phyloP scores from a whole-genome alignment of 495 filamentous ascomycete species.

The Neurospora sp. region DNA sequence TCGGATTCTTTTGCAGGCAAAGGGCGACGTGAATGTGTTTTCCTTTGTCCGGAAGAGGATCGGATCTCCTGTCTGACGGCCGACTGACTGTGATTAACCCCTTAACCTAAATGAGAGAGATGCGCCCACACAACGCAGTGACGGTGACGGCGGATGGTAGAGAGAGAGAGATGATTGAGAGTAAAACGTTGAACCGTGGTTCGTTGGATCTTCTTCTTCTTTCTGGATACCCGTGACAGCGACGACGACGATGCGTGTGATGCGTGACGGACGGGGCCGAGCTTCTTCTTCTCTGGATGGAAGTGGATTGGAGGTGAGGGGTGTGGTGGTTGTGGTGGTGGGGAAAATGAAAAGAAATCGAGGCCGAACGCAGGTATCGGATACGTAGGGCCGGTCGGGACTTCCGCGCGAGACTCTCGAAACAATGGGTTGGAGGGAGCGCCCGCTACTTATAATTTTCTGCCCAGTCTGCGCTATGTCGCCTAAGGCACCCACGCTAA shows the following conservation, averaged over 20 bases:
- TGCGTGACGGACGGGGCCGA: slow-evolving; percentile 1
- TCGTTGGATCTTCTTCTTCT: slow-evolving; percentile 11
- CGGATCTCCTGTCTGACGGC: slow-evolving; percentile 19
- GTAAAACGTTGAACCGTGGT: slow-evolving; percentile 14
- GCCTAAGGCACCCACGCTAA: slow-evolving; percentile 27
- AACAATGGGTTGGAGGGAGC: slow-evolving; percentile 36
- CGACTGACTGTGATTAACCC: slow-evolving; percentile 19
- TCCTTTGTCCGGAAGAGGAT: slow-evolving; percentile 23
- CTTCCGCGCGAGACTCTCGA: slow-evolving; percentile 36
- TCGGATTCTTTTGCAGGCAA: slow-evolving; percentile 19
- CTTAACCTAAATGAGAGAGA: slow-evolving; percentile 29
- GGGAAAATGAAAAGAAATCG: slow-evolving; percentile 24
- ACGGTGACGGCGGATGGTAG: neutral
- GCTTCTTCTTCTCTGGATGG: slow-evolving; percentile 1
- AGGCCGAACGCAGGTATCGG: slow-evolving; percentile 29
- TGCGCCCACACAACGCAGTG: slow-evolving; percentile 29
- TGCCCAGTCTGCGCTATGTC: neutral
- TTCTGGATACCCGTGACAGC: slow-evolving; percentile 1
- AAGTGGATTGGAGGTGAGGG: slow-evolving; percentile 15
- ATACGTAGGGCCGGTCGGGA: slow-evolving; percentile 38
- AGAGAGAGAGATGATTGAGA: neutral
- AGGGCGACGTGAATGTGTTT: slow-evolving; percentile 16
- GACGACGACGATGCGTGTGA: neutral
- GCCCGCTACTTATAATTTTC: slow-evolving; percentile 40
- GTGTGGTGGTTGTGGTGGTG: slow-evolving; percentile 18